Base-by-base conservation (phyloP, 1,139 yeast species). In the Debaryomyces coudertii region DNA sequence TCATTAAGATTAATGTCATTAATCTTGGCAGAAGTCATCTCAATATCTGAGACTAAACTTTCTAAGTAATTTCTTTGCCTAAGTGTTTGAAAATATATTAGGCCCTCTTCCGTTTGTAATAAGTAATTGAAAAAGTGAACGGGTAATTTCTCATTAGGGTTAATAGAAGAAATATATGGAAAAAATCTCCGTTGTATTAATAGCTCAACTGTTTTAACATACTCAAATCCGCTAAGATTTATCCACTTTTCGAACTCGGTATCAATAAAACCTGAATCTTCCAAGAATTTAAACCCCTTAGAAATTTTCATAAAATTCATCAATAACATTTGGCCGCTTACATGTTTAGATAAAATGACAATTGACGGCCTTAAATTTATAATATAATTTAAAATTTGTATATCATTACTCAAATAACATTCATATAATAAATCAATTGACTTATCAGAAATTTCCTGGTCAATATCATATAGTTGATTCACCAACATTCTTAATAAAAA, bases 101-200 rank as follows among this genome's bases (percentile, higher is more conserved):
- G 75, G 0, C 98, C 98, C 50, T 88, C 95, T 49, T 82, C 88
- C 0, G 97, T 89, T 44, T 85, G 79, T 0, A 90, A 85, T 41
- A 92, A 68, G 55, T 85, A 87, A 38, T 90, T 89, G 62, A 89
- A 89, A 56, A 92, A 88, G 59, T 89, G 90, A 11, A 80, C 68
- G 1, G 92, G 90, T n/a, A 72, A 55, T 9, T 44, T 41, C 2
- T 50, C 53, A n/a, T 54, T 48, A 9, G 43, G 44, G 7, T 45
- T 42, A 12, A 34, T 43, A 27, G n/a, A 38, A 8, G 43, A 33
- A 12, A 53, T 45, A 43, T 58, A 67, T 0, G 76, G 77, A 38
- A 62, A 66, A 25, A 70, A 57, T 8, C 56, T 53, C 9, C 43
- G 40, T 27, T 56, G 55, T 5, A 71, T 48, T 6, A 58, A 44